A percentile compares a stretch with the other conserved stretches of the same genome.
These are phyloP conservation scores for Marasmius sp. DNA, from an alignment of 1,284 basidiomycete species.

Conservation along the genomic window DNA sequence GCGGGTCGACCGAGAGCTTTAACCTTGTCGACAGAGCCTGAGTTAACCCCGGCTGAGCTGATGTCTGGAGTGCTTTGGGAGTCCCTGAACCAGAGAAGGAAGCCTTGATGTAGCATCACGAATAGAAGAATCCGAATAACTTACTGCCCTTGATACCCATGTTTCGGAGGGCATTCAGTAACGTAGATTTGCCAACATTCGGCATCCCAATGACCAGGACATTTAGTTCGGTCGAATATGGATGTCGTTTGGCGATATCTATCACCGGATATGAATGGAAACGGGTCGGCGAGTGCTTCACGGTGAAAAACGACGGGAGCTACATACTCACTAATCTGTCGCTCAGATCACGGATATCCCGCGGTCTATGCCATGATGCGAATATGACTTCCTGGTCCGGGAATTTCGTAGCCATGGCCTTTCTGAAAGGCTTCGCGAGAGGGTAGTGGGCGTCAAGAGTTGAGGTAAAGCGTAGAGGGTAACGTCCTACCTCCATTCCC, in stretches of 20 bases:
- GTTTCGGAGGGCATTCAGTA: conserved; percentile 89
- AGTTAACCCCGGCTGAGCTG: conserved; percentile 87
- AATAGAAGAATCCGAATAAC: conserved; percentile 24
- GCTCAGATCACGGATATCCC: conserved; percentile 63
- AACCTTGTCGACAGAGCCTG: conserved; percentile 81
- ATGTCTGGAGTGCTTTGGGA: conserved; percentile 87
- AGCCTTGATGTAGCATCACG: conserved; percentile 1
- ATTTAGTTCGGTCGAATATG: conserved; percentile 73
- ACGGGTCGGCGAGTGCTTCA: neutral
- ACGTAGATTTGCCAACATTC: conserved; percentile 95
- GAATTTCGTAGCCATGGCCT: conserved; percentile 65
- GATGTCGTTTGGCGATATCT: conserved; percentile 61
- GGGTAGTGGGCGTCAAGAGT: conserved; percentile 15
- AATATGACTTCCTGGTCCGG: conserved; percentile 68
- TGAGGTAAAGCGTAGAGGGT: conserved; percentile 3
- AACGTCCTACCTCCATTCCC: conserved; percentile 75
- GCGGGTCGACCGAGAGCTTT: conserved; percentile 75
- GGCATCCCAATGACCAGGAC: conserved; percentile 97
- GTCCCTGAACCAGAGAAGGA: conserved; percentile 38
- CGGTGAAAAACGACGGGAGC: conserved; percentile 7
- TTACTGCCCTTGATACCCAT: conserved; percentile 86
- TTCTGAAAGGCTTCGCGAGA: conserved; percentile 61
- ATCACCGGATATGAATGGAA: neutral
- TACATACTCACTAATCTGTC: conserved; percentile 72
- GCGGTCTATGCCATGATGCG: conserved; percentile 66